Percentiles rank a stretch among this genome's conserved stretches.
These are phyloP conservation scores for Diplotaxis tenuifolia DNA, from an alignment of 345 rosid genomes.

Conservation along the genomic window DNA sequence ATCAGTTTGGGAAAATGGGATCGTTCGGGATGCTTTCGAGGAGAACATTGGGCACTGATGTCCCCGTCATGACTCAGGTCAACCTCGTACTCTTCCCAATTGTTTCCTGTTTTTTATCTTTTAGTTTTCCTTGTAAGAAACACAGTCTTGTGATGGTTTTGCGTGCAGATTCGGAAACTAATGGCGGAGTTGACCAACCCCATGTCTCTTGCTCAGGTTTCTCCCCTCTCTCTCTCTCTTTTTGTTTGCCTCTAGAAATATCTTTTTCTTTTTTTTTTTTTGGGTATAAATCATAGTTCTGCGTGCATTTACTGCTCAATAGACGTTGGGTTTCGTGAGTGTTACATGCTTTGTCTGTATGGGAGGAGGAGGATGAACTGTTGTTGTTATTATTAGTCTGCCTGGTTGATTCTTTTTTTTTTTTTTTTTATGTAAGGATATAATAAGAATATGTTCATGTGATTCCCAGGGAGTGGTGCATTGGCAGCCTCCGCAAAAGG, in stretches of 20 bases:
- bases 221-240: no score
- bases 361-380: no score
- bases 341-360: no score
- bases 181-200: constrained; percentile 60
- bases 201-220: constrained; percentile 92
- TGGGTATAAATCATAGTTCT: no score
- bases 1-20: constrained; percentile 78
- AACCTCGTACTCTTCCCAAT: neutral
- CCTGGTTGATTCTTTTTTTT: no score
- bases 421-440: no score
- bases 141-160: constrained; percentile 25
- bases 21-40: constrained; percentile 70
- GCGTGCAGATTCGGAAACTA: constrained; percentile 73
- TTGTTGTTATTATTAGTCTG: no score
- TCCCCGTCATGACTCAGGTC: constrained; percentile 90
- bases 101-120: neutral
- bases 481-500: constrained; percentile 89
- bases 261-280: no score
- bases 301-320: no score
- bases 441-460: no score
- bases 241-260: constrained; percentile 27
- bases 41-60: constrained; percentile 74
- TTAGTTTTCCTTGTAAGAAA: constrained; percentile 7
- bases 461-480: constrained; percentile 94
- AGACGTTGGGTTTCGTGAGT: constrained; percentile 14